These are phyloP conservation scores for Tuber indicum DNA, from an alignment of 495 filamentous ascomycete genomes.

Conservation along the genomic window DNA sequence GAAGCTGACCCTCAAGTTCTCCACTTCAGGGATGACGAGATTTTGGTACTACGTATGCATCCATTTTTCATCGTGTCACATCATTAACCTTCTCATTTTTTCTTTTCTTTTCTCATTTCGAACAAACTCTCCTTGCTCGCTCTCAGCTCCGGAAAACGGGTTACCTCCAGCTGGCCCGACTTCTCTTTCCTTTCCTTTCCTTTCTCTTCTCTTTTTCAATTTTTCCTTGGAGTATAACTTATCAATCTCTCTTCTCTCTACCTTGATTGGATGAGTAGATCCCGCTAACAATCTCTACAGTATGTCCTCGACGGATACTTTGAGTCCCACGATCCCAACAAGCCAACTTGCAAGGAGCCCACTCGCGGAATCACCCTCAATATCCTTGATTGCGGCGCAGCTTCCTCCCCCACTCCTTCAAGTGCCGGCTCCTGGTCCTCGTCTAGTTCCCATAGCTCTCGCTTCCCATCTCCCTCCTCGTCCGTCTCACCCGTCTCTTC, in stretches of 20 bases:
- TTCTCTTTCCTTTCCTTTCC: neutral
- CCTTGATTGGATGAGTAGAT: slow-evolving; percentile 10
- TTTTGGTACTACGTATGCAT: slow-evolving; percentile 95
- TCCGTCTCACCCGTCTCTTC: slow-evolving; percentile 13
- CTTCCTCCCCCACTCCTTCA: slow-evolving; percentile 43
- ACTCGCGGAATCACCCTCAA: slow-evolving; percentile 93
- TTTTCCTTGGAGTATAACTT: slow-evolving; percentile 2
- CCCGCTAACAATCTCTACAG: slow-evolving; percentile 40
- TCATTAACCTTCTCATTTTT: slow-evolving; percentile 7
- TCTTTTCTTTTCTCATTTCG: neutral
- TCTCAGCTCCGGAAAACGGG: neutral
- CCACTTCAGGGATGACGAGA: slow-evolving; percentile 70
- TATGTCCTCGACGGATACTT: slow-evolving; percentile 99
- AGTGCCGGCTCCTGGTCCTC: slow-evolving; percentile 47
- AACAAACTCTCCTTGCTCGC: neutral
- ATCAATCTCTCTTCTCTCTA: slow-evolving; percentile 18
- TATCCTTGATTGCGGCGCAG: slow-evolving; percentile 51
- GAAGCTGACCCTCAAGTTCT: slow-evolving; percentile 88
- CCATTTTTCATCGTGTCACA: slow-evolving; percentile 14
- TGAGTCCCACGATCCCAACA: slow-evolving; percentile 91
- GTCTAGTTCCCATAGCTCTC: slow-evolving; percentile 48
- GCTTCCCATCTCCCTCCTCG: slow-evolving; percentile 43
- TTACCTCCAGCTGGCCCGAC: neutral
- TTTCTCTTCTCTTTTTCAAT: slow-evolving; percentile 4
- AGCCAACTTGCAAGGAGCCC: slow-evolving; percentile 83